Evolutionary conservation across 2,329 filamentous ascomycete species (phyloP), one percentile per base, ranked within the genome.

Genomic region (Rutstroemia sp.): DNA sequence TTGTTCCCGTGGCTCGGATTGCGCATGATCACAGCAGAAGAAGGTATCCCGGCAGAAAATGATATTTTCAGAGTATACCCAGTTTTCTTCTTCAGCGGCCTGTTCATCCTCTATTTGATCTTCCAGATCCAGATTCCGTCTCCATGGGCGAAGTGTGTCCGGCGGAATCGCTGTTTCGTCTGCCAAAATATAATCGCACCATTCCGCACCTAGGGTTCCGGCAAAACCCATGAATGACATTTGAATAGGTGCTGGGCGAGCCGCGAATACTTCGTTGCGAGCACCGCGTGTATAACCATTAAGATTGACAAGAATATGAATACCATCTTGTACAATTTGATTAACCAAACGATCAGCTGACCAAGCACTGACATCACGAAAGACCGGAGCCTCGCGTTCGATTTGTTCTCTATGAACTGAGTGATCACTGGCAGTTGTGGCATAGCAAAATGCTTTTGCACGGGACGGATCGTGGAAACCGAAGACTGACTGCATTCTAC

Each of bases 211-310:
- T 1, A 99, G 76, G 0, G 92, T 96, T 9, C 94, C 94, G 0
- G 94, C 94, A 69, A 99, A 99, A 0, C 94, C 94, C 94, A 99
- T 99, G 67, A 99, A 99, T 0, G 94, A 96, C 94, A 99, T 99
- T 63, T 99, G 94, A 45, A 99, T 90, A 0, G 94, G 94, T 2
- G 92, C 91, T 16, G 94, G 90, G 25, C 95, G 84, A 21, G 94
- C 94, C 21, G 94, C 94, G 70, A 99, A 99, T 4, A 99, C 87
- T 69, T 99, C 94, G 65, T 99, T 99, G 23, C 92, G 84, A n/a
- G 94, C 94, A 30, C 94, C 94, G 54, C 94, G 82, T 0, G 94
- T 99, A 70, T 99, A 99, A 10, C 94, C 94, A 66, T 99, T 99
- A n/a, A 99, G 78, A 62, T 99, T 99, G 65, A 99, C 84, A 19